phyloP scores from a whole-genome alignment of 148 eudicot species.

The Diospyros kaki region DNA sequence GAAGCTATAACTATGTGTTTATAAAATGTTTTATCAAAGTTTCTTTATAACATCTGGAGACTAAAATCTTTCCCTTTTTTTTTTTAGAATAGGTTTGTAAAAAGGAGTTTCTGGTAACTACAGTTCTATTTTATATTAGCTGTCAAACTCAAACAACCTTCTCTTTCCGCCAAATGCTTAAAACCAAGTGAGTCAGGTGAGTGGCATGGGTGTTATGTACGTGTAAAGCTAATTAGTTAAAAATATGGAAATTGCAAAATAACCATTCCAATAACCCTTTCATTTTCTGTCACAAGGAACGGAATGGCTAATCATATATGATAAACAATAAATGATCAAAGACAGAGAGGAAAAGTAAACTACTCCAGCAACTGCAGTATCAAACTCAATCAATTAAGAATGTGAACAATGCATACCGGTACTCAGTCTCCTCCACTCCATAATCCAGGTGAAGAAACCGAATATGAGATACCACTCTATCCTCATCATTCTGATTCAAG shows the following conservation, averaged over 20 bases:
- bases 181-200: not conserved
- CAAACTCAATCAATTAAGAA: not conserved
- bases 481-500: conserved; percentile 37
- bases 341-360: no score
- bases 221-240: not conserved
- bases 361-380: not conserved
- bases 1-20: no score
- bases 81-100: no score
- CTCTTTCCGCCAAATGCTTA: not conserved
- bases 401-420: conserved; percentile 49
- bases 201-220: not conserved
- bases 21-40: no score
- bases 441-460: conserved; percentile 62
- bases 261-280: not conserved
- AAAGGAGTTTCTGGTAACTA: no score
- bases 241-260: not conserved
- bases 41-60: no score
- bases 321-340: not conserved
- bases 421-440: conserved; percentile 61
- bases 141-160: not conserved
- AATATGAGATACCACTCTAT: conserved; percentile 52
- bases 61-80: no score
- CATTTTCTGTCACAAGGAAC: not conserved
- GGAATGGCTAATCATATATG: not conserved
- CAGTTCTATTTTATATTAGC: not conserved